Base-by-base conservation (phyloP, 148 eudicot species). In the Rhododendron ferrugineum region DNA sequence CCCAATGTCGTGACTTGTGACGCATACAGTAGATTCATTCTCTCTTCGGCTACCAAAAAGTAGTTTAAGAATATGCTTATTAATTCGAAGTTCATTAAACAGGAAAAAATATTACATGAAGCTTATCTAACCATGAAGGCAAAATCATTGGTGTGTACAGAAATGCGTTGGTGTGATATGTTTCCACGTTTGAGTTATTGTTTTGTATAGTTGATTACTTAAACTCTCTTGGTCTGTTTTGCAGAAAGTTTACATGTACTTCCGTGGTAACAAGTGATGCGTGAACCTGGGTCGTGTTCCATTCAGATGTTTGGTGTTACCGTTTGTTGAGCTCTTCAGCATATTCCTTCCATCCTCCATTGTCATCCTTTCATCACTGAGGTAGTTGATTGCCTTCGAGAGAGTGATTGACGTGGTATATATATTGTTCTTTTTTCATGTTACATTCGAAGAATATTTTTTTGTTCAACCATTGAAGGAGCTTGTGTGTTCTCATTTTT, bases 221-320 rank as follows among this genome's bases (percentile, higher is more conserved):
- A 8, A 23, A 11, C 22, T 42, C 68, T 50, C 32, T 36, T 50
- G 44, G 16, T 40, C 42, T 36, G 26, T 32, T 75, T 32, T 80
- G 86, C 88, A 87, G 88, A 87, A 87, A 87, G 34, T 87, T 68
- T 87, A 87, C 34, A 37, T 79, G 86, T 87, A 66, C 49, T 87
- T 87, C 86, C 86, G 88, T 28, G 88, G 88, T 32, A 36, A 84
- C 84, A 87, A 83, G 84, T 87, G 86, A 84, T 70, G 58, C 47
- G 8, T 11, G 40, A 85, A 47, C 6, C 60, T n/a, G 64, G 78
- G 85, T 34, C 5, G 30, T 2, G 58, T 81, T 77, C 23, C 15
- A 1, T 82, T 81, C 60, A 37, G 72, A 70, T 81, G 75, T 75
- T 72, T 13, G 58, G 80, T 32, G 68, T 37, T 82, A 28, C 77